A percentile compares a stretch with the other conserved stretches of the same genome.
phyloP scores from a whole-genome alignment of 169 alveolate genomes.

The Toxoplasma gondii region DNA sequence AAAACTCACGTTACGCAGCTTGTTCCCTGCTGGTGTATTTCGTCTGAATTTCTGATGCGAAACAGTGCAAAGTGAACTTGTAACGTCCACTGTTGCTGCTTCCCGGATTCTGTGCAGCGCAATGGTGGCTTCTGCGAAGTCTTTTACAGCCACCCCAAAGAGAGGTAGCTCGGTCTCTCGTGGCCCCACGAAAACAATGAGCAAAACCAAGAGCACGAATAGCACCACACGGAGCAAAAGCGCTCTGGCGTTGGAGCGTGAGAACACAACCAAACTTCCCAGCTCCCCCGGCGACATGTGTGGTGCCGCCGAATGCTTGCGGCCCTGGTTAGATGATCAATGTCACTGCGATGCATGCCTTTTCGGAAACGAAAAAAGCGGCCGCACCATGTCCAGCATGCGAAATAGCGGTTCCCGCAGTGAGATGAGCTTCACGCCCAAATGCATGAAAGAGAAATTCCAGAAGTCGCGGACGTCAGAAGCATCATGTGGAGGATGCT shows the following conservation, averaged over 20 bases:
- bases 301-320: conserved; percentile 24
- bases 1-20: too few species aligned
- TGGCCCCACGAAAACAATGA: not conserved
- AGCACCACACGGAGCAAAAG: not conserved
- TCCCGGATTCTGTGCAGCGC: not conserved
- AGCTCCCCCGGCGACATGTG: not conserved
- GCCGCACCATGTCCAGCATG: not conserved
- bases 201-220: not conserved
- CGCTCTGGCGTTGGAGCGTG: not conserved
- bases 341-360: conserved; percentile 18
- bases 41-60: too few species aligned
- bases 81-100: not conserved
- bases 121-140: not conserved
- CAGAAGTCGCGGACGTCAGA: not conserved
- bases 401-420: not conserved
- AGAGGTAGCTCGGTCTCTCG: not conserved
- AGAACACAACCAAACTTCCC: not conserved
- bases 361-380: not conserved
- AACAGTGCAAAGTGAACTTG: too few species aligned
- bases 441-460: not conserved
- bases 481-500: not conserved
- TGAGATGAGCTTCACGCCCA: not conserved
- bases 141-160: not conserved
- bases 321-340: not conserved
- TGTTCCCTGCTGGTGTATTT: too few species aligned